Base-by-base conservation (phyloP, 352 stramenopile genomes). In the Phytophthora uliginosa region DNA sequence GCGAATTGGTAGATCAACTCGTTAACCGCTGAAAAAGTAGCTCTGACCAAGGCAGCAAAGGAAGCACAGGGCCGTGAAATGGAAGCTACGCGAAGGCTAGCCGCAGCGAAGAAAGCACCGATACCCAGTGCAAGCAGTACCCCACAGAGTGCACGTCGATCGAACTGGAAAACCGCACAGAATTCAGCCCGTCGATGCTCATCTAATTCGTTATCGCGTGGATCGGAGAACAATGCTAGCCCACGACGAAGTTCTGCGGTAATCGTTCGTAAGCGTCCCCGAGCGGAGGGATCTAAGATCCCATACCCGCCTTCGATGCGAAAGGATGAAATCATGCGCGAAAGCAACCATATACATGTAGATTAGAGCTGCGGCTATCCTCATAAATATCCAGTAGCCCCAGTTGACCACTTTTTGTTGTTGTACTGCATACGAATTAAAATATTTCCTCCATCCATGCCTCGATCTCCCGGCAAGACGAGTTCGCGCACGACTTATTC, bases 1-100 rank as follows among this genome's bases (percentile, higher is more conserved):
- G 48, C 45, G 24, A 22, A 18, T 22, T 22, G 17, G 26, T 59
- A 93, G 84, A 84, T 94, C 15, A 88, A 94, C 38, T 60, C 58
- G 8, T 56, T 94, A 3, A 69, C 52, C 26, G 74, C 73, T 0
- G 81, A 91, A 17, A 88, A 88, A 13, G 63, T 79, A 2, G 50
- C 55, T 10, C 79, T 91, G 18, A 91, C 87, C 42, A 59, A 66
- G 0, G 34, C 61, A 9, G 57, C 64, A 3, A 70, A 61, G 22
- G 71, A 65, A 24, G 73, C 74, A 1, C 73, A 78, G 42, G 81
- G 86, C 60, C 83, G 78, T 40, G 81, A 92, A 47, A 83, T 73
- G 52, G 83, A 90, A 26, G 71, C 75, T 7, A 81, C 78, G 34
- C 84, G 82, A 34, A 59, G 77, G 7, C 69, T 92, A 22, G 81